Conservation (phyloP, 2,329 filamentous ascomycete species). For the Cyclaneusma minus region DNA sequence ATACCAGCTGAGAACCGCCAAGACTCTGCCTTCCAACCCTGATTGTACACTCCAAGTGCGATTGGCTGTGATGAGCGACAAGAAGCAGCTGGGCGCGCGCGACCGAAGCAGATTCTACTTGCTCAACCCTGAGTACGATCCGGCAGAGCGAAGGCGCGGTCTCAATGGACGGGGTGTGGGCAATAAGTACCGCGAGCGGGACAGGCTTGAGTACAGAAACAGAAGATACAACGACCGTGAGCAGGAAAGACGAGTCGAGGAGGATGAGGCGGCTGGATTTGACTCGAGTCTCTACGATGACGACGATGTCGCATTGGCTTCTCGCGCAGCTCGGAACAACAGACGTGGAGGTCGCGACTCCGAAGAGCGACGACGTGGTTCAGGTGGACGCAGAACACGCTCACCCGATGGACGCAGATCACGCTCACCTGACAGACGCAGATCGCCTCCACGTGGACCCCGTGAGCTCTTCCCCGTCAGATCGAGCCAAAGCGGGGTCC, state of each 20-base stretch:
- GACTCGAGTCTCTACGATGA: constrained; percentile 78
- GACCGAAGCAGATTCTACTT: constrained; percentile 83
- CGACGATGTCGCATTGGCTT: constrained; percentile 23
- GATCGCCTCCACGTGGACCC: too few relatives aligned
- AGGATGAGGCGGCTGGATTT: constrained; percentile 41
- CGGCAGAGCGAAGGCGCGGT: constrained; percentile 47
- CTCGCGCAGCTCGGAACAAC: constrained; percentile 16
- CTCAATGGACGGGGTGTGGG: constrained; percentile 20
- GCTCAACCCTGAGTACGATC: constrained; percentile 78
- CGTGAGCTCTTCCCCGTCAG: constrained; percentile 56
- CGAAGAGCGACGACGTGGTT: constrained; percentile 13
- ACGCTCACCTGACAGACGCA: too few relatives aligned
- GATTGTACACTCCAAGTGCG: constrained; percentile 58
- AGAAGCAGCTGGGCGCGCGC: constrained; percentile 64
- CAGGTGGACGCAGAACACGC: constrained; percentile 5
- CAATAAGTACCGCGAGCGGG: constrained; percentile 44
- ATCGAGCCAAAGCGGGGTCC: constrained; percentile 16
- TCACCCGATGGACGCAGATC: constrained; percentile 20
- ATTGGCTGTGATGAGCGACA: constrained; percentile 59
- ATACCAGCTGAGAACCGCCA: constrained; percentile 54
- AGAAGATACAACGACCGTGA: constrained; percentile 26
- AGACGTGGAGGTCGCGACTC: constrained; percentile 13
- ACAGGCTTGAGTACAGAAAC: constrained; percentile 26
- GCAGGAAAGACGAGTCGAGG: constrained; percentile 22
- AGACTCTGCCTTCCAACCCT: constrained; percentile 50